Evolutionary conservation across 2,329 filamentous ascomycete species (phyloP), one percentile per base, ranked within the genome.

Genomic region (Lachnellula occidentalis): DNA sequence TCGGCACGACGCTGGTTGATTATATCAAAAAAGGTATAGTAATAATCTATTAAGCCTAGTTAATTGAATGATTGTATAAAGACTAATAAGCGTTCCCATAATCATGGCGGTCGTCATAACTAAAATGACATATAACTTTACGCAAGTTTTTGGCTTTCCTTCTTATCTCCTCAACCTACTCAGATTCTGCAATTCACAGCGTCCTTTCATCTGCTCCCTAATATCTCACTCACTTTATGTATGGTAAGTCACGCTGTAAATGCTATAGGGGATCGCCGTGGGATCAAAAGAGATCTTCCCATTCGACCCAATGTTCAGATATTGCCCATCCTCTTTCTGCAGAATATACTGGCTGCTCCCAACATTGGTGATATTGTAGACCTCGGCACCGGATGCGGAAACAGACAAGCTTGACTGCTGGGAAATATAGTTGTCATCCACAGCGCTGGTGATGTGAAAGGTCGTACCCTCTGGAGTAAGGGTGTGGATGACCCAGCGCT

Each of bases 401-500:
- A 11, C 54, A 4, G 58, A 58, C 42, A 66, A 56, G 36, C 56
- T 57, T 3, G 27, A 45, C 48, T 63, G 57, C 53, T 60, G 58
- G n/a, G 63, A 59, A 41, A 73, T 52, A 63, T 67, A 73, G 50
- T 59, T 64, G 7, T 70, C 69, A 58, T 75, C 71, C 7, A 73
- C 58, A 12, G 72, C 71, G 52, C 70, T 74, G 15, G 69, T 71
- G 36, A 75, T 64, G 6, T 63, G 67, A 62, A 74, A 74, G 5
- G 21, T 9, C 31, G 54, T 43, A 8, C 50, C 50, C 46, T 53
- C 65, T 11, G 62, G 66, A 34, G 39, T 36, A 9, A 50, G 21
- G 57, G 75, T 72, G 59, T 79, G 76, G 1, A 77, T 65, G 2
- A 79, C 69, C 74, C 76, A 80, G 34, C 78, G 73, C 61, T 80